Evolutionary conservation across 2,329 filamentous ascomycete species (phyloP).

Genomic region (Graphilbum fragrans): DNA sequence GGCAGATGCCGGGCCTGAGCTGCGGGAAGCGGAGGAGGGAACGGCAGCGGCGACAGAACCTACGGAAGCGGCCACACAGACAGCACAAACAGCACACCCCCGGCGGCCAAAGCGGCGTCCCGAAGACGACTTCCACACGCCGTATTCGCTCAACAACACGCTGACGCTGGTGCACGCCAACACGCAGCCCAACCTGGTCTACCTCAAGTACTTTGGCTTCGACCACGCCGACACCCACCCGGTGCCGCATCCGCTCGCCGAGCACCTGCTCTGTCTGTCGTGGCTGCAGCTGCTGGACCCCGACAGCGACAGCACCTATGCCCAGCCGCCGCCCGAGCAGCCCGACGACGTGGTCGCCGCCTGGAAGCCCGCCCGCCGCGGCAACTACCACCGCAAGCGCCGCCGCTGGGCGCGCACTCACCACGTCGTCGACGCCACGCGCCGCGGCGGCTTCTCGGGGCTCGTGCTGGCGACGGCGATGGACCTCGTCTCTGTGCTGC

Average conservation of each 20-base stretch:
- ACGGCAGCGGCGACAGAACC: not conserved
- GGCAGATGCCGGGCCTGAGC: not conserved
- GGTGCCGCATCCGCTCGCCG: constrained; percentile 65
- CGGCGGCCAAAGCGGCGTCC: not conserved
- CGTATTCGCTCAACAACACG: constrained; percentile 60
- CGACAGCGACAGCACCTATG: constrained; percentile 60
- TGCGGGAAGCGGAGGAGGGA: not conserved
- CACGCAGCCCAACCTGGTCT: constrained; percentile 74
- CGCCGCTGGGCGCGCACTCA: constrained; percentile 65
- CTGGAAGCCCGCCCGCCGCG: constrained; percentile 73
- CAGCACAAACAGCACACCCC: not conserved
- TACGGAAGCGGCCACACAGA: not conserved
- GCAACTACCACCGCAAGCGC: constrained; percentile 80
- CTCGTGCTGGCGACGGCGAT: constrained; percentile 73
- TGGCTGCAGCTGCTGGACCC: constrained; percentile 88
- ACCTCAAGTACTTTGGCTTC: constrained; percentile 83
- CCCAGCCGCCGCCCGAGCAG: constrained; percentile 47
- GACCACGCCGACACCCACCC: constrained; percentile 55
- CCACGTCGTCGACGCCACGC: constrained; percentile 61
- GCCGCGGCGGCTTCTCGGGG: constrained; percentile 68
- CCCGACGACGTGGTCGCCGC: constrained; percentile 48
- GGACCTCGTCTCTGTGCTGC: constrained; percentile 66
- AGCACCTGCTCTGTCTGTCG: constrained; percentile 69
- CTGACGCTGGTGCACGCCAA: constrained; percentile 73
- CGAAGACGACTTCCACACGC: constrained; percentile 41